Conservation (phyloP, 768 basidiomycete species). For the Naematelia aurantialba region DNA sequence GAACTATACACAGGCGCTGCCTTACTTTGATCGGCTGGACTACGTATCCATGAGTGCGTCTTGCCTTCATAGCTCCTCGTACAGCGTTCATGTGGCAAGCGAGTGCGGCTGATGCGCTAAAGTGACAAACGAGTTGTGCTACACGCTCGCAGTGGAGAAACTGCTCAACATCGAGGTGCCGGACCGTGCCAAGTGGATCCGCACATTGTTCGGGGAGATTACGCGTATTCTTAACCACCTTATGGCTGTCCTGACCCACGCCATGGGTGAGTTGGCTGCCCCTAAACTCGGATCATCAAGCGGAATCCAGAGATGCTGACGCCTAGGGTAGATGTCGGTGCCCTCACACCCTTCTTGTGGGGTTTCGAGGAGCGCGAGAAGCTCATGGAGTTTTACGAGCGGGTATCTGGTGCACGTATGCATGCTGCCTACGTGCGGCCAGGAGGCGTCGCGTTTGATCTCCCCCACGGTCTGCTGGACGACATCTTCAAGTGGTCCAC, state of each 20-base stretch:
- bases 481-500: constrained; percentile 99
- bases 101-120: too few species aligned
- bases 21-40: constrained; percentile 98
- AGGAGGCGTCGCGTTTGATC: constrained; percentile 94
- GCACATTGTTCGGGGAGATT: constrained; percentile 93
- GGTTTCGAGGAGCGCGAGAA: constrained; percentile 99
- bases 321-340: constrained; percentile 68
- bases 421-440: constrained; percentile 98
- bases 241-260: constrained; percentile 82
- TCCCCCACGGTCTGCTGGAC: constrained; percentile 96
- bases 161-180: constrained; percentile 95
- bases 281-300: too few species aligned
- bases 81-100: neutral
- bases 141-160: constrained; percentile 96
- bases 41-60: constrained; percentile 97
- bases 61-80: too few species aligned
- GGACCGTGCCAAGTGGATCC: constrained; percentile 96
- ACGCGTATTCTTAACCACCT: constrained; percentile 94
- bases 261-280: constrained; percentile 22
- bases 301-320: too few species aligned
- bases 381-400: constrained; percentile 99
- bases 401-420: constrained; percentile 93
- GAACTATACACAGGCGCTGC: constrained; percentile 92
- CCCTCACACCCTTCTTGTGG: constrained; percentile 97
- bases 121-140: constrained; percentile 99